phyloP scores from a whole-genome alignment of 2,329 filamentous ascomycete genomes.

The Triangularia setosa region DNA sequence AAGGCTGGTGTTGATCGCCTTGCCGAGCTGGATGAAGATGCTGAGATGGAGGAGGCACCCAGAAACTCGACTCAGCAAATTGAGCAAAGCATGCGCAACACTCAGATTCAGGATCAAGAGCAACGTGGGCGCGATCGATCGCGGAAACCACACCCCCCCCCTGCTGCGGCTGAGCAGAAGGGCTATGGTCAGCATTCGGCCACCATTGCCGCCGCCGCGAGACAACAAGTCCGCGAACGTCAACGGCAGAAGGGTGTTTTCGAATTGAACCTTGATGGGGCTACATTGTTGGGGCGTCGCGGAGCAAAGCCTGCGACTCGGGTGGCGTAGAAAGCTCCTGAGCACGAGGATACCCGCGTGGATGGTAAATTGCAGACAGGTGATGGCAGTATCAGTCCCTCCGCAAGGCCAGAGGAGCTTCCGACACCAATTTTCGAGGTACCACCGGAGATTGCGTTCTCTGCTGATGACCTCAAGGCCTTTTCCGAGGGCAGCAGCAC shows the following conservation, averaged over 20 bases:
- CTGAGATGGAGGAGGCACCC: conserved; percentile 52
- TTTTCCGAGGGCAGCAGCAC: not conserved
- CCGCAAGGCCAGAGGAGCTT: not conserved
- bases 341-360: not conserved
- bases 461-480: not conserved
- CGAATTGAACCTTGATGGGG: conserved; percentile 86
- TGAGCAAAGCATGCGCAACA: conserved; percentile 82
- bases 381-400: not conserved
- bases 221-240: conserved; percentile 68
- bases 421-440: not conserved
- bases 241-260: conserved; percentile 75
- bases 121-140: conserved; percentile 49
- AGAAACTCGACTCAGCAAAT: conserved; percentile 57
- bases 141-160: conserved; percentile 25
- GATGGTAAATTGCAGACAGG: not conserved
- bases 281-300: conserved; percentile 77
- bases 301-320: conserved; percentile 50
- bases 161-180: conserved; percentile 41
- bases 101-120: conserved; percentile 64
- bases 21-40: conserved; percentile 66
- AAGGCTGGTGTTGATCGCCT: conserved; percentile 59
- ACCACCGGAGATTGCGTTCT: not conserved
- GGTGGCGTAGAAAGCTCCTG: conserved; percentile 31
- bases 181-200: conserved; percentile 90
- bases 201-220: conserved; percentile 76